Conservation (phyloP, 139 green algal species). For the Coccomyxa sp. region DNA sequence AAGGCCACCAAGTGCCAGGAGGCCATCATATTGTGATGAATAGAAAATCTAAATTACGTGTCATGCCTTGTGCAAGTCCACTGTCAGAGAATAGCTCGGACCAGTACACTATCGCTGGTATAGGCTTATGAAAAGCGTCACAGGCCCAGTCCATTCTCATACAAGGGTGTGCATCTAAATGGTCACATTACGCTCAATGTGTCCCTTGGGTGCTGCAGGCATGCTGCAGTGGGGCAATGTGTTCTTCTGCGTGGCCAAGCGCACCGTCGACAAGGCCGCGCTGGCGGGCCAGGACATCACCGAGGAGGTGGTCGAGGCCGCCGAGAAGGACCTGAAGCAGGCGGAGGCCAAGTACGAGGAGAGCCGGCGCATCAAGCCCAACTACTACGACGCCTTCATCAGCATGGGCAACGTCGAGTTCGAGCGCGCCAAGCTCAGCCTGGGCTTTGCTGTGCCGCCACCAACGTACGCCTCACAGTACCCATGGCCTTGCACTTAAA, state of each 20-base stretch:
- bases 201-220: conserved; percentile 10
- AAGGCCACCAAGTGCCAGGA: too few relatives aligned
- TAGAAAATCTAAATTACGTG: too few relatives aligned
- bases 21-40: too few relatives aligned
- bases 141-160: too few relatives aligned
- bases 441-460: conserved; percentile 12
- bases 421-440: conserved; percentile 48
- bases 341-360: conserved; percentile 63
- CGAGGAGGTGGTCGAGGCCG: conserved; percentile 1
- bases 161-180: too few relatives aligned
- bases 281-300: conserved; percentile 9
- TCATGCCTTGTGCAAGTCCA: too few relatives aligned
- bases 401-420: conserved; percentile 51
- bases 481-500: too few relatives aligned
- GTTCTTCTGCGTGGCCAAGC: conserved; percentile 42
- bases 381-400: conserved; percentile 55
- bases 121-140: too few relatives aligned
- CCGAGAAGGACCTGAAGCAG: conserved; percentile 15
- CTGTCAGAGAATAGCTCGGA: too few relatives aligned
- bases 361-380: conserved; percentile 53
- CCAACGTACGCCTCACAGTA: not conserved
- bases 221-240: conserved; percentile 74
- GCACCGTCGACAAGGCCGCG: conserved; percentile 21
- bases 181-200: too few relatives aligned
- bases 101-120: too few relatives aligned